Percentiles rank a stretch among this genome's conserved stretches.
Conservation (phyloP, 495 filamentous ascomycete genomes). For the Aspergillus ellipticus region DNA sequence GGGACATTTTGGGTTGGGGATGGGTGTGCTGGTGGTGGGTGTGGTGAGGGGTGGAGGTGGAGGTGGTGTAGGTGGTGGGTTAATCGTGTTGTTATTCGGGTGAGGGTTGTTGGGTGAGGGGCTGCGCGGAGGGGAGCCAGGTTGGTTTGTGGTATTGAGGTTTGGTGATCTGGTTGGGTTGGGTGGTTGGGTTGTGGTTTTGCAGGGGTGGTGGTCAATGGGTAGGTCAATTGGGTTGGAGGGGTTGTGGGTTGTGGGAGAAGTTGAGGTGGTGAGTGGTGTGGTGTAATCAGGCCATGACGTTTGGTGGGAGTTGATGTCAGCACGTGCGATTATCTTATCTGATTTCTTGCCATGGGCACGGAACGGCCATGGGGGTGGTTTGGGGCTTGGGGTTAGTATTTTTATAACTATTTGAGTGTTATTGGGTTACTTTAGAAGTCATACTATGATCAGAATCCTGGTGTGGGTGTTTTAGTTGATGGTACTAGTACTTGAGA, state of each 20-base stretch:
- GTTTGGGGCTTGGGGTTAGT: background rate
- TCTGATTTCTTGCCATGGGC: slow-evolving; percentile 1
- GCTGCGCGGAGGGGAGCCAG: background rate
- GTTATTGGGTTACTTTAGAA: no score
- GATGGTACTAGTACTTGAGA: no score
- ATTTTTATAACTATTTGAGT: no score
- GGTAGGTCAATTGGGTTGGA: background rate
- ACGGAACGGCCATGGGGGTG: background rate
- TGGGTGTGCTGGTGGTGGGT: background rate
- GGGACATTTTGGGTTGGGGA: slow-evolving; percentile 8
- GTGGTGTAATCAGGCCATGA: slow-evolving; percentile 9
- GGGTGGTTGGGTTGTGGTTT: background rate
- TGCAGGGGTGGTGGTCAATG: background rate
- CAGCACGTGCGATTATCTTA: slow-evolving; percentile 20
- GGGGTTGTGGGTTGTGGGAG: background rate
- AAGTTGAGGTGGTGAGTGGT: background rate
- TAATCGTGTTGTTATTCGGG: no score
- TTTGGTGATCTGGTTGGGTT: no score
- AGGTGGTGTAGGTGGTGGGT: background rate
- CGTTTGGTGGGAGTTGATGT: background rate
- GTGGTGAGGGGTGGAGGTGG: slow-evolving; percentile 1
- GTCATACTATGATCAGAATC: no score
- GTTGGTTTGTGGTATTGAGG: background rate
- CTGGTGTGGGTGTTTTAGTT: no score
- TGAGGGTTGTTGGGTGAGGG: background rate